Conservation (phyloP, 257 asterid species). For the Jasminum sambac region DNA sequence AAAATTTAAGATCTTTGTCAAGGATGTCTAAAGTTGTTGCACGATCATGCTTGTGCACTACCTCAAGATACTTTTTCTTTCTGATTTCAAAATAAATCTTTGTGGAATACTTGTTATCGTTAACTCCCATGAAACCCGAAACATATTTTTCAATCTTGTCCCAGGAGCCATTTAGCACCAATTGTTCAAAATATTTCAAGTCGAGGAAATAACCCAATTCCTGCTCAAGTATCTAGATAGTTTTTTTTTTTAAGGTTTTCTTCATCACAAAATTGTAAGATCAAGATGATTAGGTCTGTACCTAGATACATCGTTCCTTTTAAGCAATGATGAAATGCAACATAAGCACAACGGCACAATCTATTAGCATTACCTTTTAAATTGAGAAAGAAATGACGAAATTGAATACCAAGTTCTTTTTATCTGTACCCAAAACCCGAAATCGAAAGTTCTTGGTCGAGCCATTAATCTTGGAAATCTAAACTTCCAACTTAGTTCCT, state of each 20-base stretch:
- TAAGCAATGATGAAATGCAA: no score
- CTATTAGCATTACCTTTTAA: no score
- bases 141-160: constrained; percentile 59
- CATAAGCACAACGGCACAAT: no score
- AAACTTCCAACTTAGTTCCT: constrained; percentile 22
- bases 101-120: constrained; percentile 50
- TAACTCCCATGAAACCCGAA: constrained; percentile 48
- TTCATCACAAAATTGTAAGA: constrained; percentile 68
- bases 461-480: constrained; percentile 20
- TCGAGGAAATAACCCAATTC: constrained; percentile 69
- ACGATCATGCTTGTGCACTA: constrained; percentile 64
- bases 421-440: constrained; percentile 9
- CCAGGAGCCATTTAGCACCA: constrained; percentile 56
- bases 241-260: constrained; percentile 46
- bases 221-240: constrained; percentile 60
- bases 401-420: no score
- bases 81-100: constrained; percentile 72
- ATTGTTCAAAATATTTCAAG: constrained; percentile 54
- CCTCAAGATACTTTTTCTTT: constrained; percentile 81
- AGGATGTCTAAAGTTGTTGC: constrained; percentile 58
- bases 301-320: constrained; percentile 40
- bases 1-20: constrained; percentile 63
- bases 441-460: constrained; percentile 23
- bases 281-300: constrained; percentile 65
- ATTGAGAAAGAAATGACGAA: no score